Percentiles rank a stretch among this genome's conserved stretches.
Conservation (phyloP, 306 rosid species). For the Vigna nakashimae region DNA sequence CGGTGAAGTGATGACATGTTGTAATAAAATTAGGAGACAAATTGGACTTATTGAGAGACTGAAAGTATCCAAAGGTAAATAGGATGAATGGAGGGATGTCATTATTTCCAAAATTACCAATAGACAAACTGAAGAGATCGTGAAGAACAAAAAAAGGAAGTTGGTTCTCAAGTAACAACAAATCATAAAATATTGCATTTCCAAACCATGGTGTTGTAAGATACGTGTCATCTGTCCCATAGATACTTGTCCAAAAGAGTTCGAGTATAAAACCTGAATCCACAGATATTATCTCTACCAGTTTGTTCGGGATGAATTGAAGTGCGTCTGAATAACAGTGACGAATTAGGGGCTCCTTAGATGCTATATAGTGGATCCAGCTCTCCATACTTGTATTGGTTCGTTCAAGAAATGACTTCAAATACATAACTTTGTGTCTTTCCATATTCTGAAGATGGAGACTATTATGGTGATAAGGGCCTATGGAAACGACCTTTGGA, state of each 20-base stretch:
- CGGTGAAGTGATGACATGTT: slow-evolving; percentile 42
- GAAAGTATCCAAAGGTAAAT: slow-evolving; percentile 32
- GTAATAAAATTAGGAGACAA: too few species aligned
- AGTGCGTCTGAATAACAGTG: not conserved
- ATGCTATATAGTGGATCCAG: not conserved
- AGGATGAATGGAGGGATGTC: slow-evolving; percentile 13
- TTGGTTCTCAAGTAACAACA: slow-evolving; percentile 45
- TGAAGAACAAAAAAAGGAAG: slow-evolving; percentile 32
- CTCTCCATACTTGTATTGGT: rapidly evolving
- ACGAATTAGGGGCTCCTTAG: not conserved
- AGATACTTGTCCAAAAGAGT: not conserved
- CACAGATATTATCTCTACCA: slow-evolving; percentile 38
- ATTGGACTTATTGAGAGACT: not conserved
- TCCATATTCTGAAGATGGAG: slow-evolving; percentile 37
- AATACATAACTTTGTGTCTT: slow-evolving; percentile 22
- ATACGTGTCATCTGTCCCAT: too few species aligned
- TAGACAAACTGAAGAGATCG: too few species aligned
- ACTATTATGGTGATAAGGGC: slow-evolving; percentile 40
- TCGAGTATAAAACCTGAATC: slow-evolving; percentile 40
- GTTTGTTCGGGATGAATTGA: not conserved
- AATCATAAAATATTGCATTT: not conserved
- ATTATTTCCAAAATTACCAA: too few species aligned
- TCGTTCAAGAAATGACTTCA: slow-evolving; percentile 12
- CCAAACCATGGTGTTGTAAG: too few species aligned
- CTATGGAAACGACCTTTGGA: slow-evolving; percentile 51